These are phyloP conservation scores for Apiotrichum mycotoxinovorans DNA, from an alignment of 1,284 basidiomycete species.

Conservation along the genomic window DNA sequence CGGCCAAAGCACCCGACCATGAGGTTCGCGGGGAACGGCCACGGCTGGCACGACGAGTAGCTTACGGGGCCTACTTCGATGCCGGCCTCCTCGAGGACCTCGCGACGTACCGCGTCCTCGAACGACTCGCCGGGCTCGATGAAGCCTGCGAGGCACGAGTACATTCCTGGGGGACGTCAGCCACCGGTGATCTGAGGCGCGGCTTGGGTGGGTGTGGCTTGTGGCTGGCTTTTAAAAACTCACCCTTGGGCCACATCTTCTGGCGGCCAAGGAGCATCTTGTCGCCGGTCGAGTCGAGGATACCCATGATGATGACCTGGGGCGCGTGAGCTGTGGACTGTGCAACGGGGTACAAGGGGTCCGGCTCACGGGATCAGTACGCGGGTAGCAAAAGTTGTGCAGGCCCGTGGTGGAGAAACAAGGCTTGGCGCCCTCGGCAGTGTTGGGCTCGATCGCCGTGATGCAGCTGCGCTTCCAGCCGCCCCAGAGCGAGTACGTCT, in stretches of 20 bases:
- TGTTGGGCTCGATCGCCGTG: conserved; percentile 52
- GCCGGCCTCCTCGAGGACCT: conserved; percentile 94
- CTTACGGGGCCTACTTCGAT: conserved; percentile 75
- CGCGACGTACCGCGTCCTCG: conserved; percentile 88
- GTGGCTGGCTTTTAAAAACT: background rate
- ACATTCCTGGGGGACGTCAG: conserved; percentile 51
- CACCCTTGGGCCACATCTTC: conserved; percentile 50
- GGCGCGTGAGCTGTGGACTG: background rate
- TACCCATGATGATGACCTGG: conserved; percentile 84
- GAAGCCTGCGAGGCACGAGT: conserved; percentile 86
- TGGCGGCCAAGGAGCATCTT: conserved; percentile 82
- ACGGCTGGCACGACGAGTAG: conserved; percentile 57
- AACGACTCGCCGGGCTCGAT: conserved; percentile 91
- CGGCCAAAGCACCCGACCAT: conserved; percentile 80
- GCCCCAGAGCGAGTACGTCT: conserved; percentile 83
- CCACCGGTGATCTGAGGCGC: conserved; percentile 3
- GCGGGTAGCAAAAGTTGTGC: conserved; percentile 82
- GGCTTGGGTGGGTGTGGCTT: conserved; percentile 1
- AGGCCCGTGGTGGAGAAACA: conserved; percentile 64
- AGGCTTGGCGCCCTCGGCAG: conserved; percentile 30
- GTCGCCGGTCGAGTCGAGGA: conserved; percentile 71
- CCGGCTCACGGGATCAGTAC: conserved; percentile 68
- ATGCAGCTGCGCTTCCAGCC: conserved; percentile 90
- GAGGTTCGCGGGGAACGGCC: conserved; percentile 81
- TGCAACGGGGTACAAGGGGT: conserved; percentile 4